These are phyloP conservation scores for Geotrichum phurueaensis DNA, from an alignment of 1,139 yeast species.

Conservation along the genomic window DNA sequence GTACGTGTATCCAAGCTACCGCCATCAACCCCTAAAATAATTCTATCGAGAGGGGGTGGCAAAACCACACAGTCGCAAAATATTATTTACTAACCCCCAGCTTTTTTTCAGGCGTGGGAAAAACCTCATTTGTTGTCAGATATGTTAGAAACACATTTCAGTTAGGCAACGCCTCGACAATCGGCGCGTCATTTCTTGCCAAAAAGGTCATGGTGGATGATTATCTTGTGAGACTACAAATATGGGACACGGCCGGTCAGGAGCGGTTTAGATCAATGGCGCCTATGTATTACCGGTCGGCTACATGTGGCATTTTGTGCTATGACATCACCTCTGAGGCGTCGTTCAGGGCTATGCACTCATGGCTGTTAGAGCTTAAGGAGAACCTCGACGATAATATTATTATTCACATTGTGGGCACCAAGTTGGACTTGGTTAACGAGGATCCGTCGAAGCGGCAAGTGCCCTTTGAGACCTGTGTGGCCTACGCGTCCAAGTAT, in stretches of 20 bases:
- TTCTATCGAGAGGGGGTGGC: neutral
- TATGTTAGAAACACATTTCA: constrained; percentile 89
- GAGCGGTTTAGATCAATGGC: constrained; percentile 89
- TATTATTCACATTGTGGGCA: constrained; percentile 82
- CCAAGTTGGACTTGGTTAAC: constrained; percentile 62
- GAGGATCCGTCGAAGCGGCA: constrained; percentile 35
- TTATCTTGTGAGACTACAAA: constrained; percentile 78
- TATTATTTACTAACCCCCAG: neutral
- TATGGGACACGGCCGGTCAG: constrained; percentile 96
- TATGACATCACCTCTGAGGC: constrained; percentile 93
- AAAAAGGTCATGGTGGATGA: constrained; percentile 85
- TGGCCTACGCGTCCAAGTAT: constrained; percentile 33
- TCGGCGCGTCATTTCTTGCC: constrained; percentile 90
- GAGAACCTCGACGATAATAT: constrained; percentile 80
- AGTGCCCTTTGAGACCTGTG: constrained; percentile 37
- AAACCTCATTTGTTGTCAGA: constrained; percentile 79
- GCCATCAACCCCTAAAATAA: neutral
- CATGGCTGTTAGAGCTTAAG: constrained; percentile 83
- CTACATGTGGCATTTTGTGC: constrained; percentile 88
- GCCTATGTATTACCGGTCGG: constrained; percentile 91
- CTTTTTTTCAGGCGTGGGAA: constrained; percentile 67
- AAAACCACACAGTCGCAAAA: neutral
- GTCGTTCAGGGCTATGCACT: constrained; percentile 82
- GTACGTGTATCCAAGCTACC: constrained; percentile 19
- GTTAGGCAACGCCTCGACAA: constrained; percentile 87